Evolutionary conservation across 169 alveolate species (phyloP).

Genomic region (Pseudocohnilembus persalinus): DNA sequence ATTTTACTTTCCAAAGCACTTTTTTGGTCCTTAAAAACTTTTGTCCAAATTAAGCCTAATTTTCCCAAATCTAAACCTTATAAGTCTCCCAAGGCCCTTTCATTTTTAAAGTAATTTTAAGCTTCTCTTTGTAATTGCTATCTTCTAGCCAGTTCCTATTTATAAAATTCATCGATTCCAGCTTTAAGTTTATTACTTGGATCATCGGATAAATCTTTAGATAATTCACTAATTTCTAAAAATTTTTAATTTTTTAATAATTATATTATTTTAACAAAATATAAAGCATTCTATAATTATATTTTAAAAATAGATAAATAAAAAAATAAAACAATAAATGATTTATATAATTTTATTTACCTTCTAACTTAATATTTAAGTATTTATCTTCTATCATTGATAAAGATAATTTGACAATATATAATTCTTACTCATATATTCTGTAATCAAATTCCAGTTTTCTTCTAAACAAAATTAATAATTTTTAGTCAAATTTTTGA

Average conservation of each 20-base stretch:
- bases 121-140: no score
- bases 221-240: no score
- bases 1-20: slow-evolving; percentile 16
- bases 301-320: no score
- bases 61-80: slow-evolving; percentile 5
- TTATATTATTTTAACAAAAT: no score
- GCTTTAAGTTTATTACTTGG: no score
- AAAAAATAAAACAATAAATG: no score
- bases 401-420: slow-evolving; percentile 60
- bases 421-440: slow-evolving; percentile 79
- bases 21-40: slow-evolving; percentile 9
- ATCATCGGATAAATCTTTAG: no score
- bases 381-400: slow-evolving; percentile 14
- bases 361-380: slow-evolving; percentile 4
- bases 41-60: slow-evolving; percentile 7
- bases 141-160: no score
- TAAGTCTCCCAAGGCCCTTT: background rate
- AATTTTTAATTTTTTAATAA: no score
- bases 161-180: no score
- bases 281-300: no score
- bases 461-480: slow-evolving; percentile 72
- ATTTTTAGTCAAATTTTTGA: slow-evolving; percentile 78
- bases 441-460: slow-evolving; percentile 81
- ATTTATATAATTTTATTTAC: slow-evolving; percentile 2
- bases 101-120: no score